Percentiles rank a stretch among this genome's conserved stretches.
phyloP scores from a whole-genome alignment of 2,329 filamentous ascomycete genomes.

The Xylaria sp. region DNA sequence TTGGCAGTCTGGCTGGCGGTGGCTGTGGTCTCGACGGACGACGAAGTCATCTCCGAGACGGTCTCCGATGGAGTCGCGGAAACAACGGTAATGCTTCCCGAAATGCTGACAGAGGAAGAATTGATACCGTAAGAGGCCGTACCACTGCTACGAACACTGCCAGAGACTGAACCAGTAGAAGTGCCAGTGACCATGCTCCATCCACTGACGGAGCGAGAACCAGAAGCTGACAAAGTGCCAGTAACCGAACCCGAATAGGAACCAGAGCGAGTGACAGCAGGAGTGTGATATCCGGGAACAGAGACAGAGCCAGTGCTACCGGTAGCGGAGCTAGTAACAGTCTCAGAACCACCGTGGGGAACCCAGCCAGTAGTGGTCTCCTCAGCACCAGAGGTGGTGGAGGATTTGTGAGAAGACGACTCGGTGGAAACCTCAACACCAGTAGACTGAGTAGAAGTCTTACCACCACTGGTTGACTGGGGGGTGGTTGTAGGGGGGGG shows the following conservation, averaged over 20 bases:
- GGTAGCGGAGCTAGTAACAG: conserved; percentile 1
- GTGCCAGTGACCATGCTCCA: background rate
- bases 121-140: background rate
- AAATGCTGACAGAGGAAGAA: background rate
- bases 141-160: background rate
- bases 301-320: conserved; percentile 1
- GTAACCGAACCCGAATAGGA: background rate
- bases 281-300: background rate
- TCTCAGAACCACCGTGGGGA: conserved; percentile 7
- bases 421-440: background rate
- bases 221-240: background rate
- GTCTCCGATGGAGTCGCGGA: conserved; percentile 4
- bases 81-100: conserved; percentile 3
- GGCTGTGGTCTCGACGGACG: background rate
- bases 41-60: conserved; percentile 2
- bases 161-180: background rate
- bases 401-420: background rate
- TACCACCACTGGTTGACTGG: conserved; percentile 1
- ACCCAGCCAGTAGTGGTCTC: background rate
- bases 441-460: background rate
- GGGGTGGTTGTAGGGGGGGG: background rate
- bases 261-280: background rate
- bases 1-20: conserved; percentile 5
- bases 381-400: conserved; percentile 1
- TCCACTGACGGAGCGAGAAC: background rate